phyloP scores from a whole-genome alignment of 75 land plant species.

The Azolla pinnata region DNA sequence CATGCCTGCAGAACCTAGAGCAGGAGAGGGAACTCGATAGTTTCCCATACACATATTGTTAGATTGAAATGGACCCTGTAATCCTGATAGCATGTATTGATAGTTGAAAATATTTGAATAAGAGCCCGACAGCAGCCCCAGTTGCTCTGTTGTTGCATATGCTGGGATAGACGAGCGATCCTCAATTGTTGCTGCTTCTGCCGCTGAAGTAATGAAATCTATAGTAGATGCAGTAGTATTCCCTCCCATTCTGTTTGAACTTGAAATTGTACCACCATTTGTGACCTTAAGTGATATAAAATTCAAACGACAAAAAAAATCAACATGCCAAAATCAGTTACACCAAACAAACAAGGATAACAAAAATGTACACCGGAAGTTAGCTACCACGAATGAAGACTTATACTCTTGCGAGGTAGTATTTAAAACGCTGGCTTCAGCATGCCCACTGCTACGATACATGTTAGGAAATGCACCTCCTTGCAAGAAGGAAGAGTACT shows the following conservation, averaged over 20 bases:
- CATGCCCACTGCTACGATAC: too few species aligned
- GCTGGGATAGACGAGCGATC: conserved; percentile 48
- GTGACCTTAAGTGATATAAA: not conserved
- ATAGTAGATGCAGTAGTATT: too few species aligned
- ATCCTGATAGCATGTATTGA: conserved; percentile 59
- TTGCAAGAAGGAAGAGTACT: conserved; percentile 44
- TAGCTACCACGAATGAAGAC: too few species aligned
- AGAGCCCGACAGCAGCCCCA: conserved; percentile 42
- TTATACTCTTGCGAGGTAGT: too few species aligned
- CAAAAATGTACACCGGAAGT: too few species aligned
- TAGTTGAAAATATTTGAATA: conserved; percentile 59
- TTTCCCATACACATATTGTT: conserved; percentile 26
- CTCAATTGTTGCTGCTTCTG: conserved; percentile 34
- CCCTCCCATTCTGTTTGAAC: too few species aligned
- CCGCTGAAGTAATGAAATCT: not conserved
- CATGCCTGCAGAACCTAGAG: conserved; percentile 24
- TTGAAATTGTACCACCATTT: too few species aligned
- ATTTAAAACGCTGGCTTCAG: too few species aligned
- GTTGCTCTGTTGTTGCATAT: conserved; percentile 52
- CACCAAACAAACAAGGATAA: too few species aligned
- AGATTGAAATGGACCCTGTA: conserved; percentile 41
- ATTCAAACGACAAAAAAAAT: too few species aligned
- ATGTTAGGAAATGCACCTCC: too few species aligned
- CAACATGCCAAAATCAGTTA: too few species aligned
- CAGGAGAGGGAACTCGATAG: conserved; percentile 30